Base-by-base conservation (phyloP, 1,284 basidiomycete genomes). In the Omphalotus olearius region DNA sequence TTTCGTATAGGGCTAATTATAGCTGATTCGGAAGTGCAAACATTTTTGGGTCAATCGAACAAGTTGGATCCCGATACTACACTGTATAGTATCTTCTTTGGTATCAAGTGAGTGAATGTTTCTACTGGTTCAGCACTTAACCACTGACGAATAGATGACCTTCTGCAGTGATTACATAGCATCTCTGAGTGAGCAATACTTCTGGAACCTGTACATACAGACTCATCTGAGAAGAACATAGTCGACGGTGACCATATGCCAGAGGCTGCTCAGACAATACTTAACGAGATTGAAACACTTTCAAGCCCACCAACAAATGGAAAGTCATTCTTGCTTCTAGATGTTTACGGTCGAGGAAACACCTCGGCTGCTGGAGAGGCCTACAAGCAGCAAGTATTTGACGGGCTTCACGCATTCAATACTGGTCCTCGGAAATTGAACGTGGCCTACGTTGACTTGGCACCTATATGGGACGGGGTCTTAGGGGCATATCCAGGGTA, bases 381-480 rank as follows among this genome's bases (percentile, higher is more conserved):
- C 10, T 73, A 66, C 61, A 60, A 71, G 16, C 65, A 68, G 39
- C 55, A 60, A 6, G 56, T 72, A 25, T 72, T 66, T 47, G 57
- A 67, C 18, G 69, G 67, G 3, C 58, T 72, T 6, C 50, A 53
- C 30, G 51, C 52, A 6, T 57, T 69, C 47, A 61, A 60, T 23
- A 23, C 56, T 16, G 59, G 47, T 11, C n/a, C 62, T 28, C 52
- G 54, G 26, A 37, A 46, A 0, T 52, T 70, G 20, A 67, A 66
- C 16, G 58, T 71, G 18, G 68, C 64, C 1, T 72, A 70, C 54
- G 69, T 58, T 23, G 68, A 70, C 53, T 69, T 71, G 55, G 63
- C 52, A 14, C 54, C 63, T 6, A 68, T 72, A 2, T 74, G 70
- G 72, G 60, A 67, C 7, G 68, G 60, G 0, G 70, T 74, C 6